These are phyloP conservation scores for Coniochaeta hoffmannii DNA, from an alignment of 2,329 filamentous ascomycete genomes.

Conservation along the genomic window DNA sequence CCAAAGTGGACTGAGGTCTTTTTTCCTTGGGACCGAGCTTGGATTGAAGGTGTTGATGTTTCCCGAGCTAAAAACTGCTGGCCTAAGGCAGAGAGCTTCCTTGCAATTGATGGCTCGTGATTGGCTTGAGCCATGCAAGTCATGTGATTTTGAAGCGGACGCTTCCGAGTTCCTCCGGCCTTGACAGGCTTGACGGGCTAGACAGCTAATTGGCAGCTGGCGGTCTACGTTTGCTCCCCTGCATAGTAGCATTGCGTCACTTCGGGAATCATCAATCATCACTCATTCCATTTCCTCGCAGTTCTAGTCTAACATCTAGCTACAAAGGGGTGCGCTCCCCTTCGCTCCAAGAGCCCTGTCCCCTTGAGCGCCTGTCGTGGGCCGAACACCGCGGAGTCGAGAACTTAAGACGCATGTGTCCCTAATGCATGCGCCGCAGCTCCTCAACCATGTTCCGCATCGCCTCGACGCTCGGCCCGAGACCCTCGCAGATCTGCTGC, in stretches of 20 bases:
- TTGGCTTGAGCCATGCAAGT: conserved; percentile 28
- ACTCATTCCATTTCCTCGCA: not conserved
- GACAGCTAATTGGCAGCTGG: not conserved
- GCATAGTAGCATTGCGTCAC: not conserved
- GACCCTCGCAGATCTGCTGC: conserved; percentile 43
- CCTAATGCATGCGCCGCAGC: conserved; percentile 52
- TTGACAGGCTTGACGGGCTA: not conserved
- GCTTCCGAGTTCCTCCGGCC: not conserved
- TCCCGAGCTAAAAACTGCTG: conserved; percentile 22
- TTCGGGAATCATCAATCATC: not conserved
- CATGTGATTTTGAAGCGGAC: conserved; percentile 8
- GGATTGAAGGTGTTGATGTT: conserved; percentile 15
- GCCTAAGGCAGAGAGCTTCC: conserved; percentile 34
- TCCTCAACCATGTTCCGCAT: conserved; percentile 57
- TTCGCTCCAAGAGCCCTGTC: not conserved
- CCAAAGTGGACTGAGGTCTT: conserved; percentile 38
- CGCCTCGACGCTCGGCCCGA: conserved; percentile 54
- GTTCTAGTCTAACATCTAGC: not conserved
- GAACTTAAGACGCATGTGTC: not conserved
- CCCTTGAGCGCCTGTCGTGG: not conserved
- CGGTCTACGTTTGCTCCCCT: not conserved
- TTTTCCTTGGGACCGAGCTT: conserved; percentile 26
- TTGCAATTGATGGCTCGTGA: conserved; percentile 34
- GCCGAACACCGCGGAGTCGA: not conserved
- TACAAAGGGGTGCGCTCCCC: not conserved